These are phyloP conservation scores for Penstemon newberryi DNA, from an alignment of 257 asterid genomes.

Conservation along the genomic window DNA sequence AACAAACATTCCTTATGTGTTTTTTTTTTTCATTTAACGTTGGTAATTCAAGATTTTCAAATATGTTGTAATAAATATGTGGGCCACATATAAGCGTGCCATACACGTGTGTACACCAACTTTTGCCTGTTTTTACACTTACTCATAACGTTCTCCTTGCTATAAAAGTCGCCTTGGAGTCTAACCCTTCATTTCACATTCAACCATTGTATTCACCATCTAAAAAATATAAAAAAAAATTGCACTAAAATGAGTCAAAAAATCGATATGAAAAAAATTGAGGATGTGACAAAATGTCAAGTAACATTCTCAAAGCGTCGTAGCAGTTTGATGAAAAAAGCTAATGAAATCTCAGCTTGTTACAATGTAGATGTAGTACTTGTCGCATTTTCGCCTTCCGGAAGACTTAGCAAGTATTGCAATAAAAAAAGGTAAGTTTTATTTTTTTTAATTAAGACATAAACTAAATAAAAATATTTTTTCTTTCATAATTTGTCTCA, in stretches of 20 bases:
- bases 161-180: constrained; percentile 21
- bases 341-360: constrained; percentile 38
- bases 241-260: constrained; percentile 48
- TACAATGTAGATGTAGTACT: constrained; percentile 54
- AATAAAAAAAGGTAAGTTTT: constrained; percentile 34
- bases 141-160: neutral
- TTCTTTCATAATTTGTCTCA: neutral
- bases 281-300: constrained; percentile 50
- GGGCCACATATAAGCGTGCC: neutral
- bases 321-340: constrained; percentile 51
- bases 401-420: constrained; percentile 53
- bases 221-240: too few species aligned
- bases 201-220: too few species aligned
- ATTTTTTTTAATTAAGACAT: neutral
- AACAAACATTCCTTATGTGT: too few species aligned
- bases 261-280: constrained; percentile 57
- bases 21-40: neutral
- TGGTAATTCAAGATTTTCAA: constrained; percentile 28
- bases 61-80: constrained; percentile 27
- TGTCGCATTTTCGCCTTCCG: constrained; percentile 59
- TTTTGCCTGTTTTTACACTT: constrained; percentile 10
- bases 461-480: neutral
- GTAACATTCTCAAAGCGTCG: constrained; percentile 69
- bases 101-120: neutral
- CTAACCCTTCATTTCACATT: neutral